These are phyloP conservation scores for Coemansia erecta DNA, from an alignment of 192 early-diverging fungal genomes.

Conservation along the genomic window DNA sequence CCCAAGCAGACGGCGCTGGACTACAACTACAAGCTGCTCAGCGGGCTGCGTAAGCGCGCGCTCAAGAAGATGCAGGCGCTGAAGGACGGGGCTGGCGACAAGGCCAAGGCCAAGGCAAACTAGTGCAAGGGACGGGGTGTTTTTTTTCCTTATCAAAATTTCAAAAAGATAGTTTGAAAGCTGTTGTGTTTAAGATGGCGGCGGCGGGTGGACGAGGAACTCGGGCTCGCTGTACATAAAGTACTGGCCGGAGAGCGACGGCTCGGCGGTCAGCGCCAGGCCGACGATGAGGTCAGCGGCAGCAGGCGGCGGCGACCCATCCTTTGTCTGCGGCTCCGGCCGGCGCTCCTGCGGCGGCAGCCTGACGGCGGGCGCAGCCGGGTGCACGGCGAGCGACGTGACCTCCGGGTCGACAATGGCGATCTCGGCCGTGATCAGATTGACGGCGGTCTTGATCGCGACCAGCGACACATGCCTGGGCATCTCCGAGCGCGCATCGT, in stretches of 20 bases:
- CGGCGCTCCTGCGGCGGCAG: constrained; percentile 3
- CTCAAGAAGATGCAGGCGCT: constrained; percentile 41
- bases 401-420: constrained; percentile 28
- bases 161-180: neutral
- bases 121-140: neutral
- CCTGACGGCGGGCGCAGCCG: constrained; percentile 1
- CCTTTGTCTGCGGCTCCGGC: neutral
- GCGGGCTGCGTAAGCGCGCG: constrained; percentile 47
- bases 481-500: constrained; percentile 18
- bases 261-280: constrained; percentile 28
- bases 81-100: constrained; percentile 7
- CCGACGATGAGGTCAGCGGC: constrained; percentile 32
- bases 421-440: constrained; percentile 33
- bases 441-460: constrained; percentile 41
- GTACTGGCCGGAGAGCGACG: constrained; percentile 26
- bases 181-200: neutral
- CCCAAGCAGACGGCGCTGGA: constrained; percentile 39
- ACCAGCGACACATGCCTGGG: constrained; percentile 18
- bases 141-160: neutral
- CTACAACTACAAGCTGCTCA: constrained; percentile 42
- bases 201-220: constrained; percentile 1
- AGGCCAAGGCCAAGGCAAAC: neutral
- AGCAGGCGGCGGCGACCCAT: neutral
- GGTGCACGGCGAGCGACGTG: constrained; percentile 31
- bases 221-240: constrained; percentile 37